Evolutionary conservation across 2,329 filamentous ascomycete genomes (phyloP), one percentile per base, ranked within the genome.

Genomic region (Elsinoe batatas): DNA sequence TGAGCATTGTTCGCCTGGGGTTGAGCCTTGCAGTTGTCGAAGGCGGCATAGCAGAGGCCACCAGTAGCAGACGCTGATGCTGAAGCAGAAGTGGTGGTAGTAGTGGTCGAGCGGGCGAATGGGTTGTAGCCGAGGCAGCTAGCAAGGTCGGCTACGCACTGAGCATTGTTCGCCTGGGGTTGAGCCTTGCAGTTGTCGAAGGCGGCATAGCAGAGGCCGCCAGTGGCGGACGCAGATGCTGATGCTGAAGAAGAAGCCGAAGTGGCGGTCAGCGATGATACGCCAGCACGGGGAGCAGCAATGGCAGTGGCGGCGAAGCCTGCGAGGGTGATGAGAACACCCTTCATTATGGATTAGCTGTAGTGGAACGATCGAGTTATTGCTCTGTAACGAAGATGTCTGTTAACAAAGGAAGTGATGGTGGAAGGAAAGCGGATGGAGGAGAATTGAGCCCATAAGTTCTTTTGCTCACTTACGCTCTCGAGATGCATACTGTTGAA

Each of bases 91-190:
- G 46, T 35, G 3, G 26, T 32, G 50, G 50, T 40, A 8, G 46
- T 50, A 15, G n/a, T 33, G 13, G 46, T 17, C 13, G 46, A 32
- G 15, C 46, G 46, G 6, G 12, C 40, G 53, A 44, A 55, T 18
- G 53, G 53, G 38, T 44, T 35, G 26, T 50, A 50, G 38, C 55
- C 55, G 8, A 57, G 43, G 37, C 57, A 58, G 6, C 20, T 10
- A 11, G 57, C 32, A 30, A 54, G 53, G 3, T 53, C 11, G 18
- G 42, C 13, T 11, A 32, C 40, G 20, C 57, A 59, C 11, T 26
- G 18, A n/a, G 57, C 55, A 15, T 53, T 53, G 57, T 59, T 59
- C 33, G 57, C 49, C 10, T 56, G 43, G 1, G 44, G 43, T 4
- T 32, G 42, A 15, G 37, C 49, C 37, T 37, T 33, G 20, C 35